phyloP scores from a whole-genome alignment of 1,284 basidiomycete species.

The Cryptococcus sp. region DNA sequence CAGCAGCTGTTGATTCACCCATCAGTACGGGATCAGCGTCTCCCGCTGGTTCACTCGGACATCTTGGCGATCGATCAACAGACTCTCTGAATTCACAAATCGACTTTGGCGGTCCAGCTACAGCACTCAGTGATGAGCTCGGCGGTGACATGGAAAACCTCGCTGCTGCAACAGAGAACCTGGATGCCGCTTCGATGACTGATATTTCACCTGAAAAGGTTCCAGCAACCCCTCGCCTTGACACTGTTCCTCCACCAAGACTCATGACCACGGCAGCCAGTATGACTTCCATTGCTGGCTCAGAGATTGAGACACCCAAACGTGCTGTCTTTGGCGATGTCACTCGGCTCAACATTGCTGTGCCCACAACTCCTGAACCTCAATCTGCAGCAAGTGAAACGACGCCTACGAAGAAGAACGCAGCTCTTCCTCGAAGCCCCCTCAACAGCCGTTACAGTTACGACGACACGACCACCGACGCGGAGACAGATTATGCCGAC shows the following conservation, averaged over 20 bases:
- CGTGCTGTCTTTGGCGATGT: conserved; percentile 13
- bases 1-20: conserved; percentile 14
- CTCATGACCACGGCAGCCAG: conserved; percentile 7
- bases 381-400: conserved; percentile 15
- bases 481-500: conserved; percentile 73
- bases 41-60: conserved; percentile 8
- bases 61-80: conserved; percentile 5
- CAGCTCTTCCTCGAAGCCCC: conserved; percentile 25
- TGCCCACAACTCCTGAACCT: conserved; percentile 4
- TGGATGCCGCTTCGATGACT: conserved; percentile 33
- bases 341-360: conserved; percentile 4
- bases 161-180: conserved; percentile 13
- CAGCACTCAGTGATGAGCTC: conserved; percentile 36
- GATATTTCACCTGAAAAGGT: conserved; percentile 27
- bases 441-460: conserved; percentile 21
- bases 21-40: conserved; percentile 7
- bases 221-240: conserved; percentile 1
- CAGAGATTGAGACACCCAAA: conserved; percentile 19
- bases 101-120: conserved; percentile 19
- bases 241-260: conserved; percentile 4
- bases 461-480: conserved; percentile 52
- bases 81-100: conserved; percentile 5
- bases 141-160: conserved; percentile 22
- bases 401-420: conserved; percentile 32
- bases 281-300: conserved; percentile 8